phyloP scores from a whole-genome alignment of 1,284 basidiomycete species.

The Cerrena zonata region DNA sequence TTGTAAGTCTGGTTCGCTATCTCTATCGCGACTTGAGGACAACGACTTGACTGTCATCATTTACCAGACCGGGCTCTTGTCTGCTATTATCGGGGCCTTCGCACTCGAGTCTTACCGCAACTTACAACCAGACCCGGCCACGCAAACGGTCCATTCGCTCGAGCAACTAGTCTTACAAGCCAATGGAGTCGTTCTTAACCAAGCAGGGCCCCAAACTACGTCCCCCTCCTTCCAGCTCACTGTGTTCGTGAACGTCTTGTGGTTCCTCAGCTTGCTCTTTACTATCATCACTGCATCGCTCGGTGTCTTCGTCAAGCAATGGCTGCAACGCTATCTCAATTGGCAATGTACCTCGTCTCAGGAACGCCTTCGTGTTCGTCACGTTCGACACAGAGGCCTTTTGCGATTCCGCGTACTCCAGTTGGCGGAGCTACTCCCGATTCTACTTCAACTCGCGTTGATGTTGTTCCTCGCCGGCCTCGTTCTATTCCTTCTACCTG shows the following conservation, averaged over 20 bases:
- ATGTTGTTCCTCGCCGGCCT: constrained; percentile 15
- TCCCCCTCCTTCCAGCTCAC: background rate
- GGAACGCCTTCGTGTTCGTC: constrained; percentile 3
- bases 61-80: too few relatives aligned
- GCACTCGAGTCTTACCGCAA: too few relatives aligned
- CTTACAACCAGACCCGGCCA: too few relatives aligned
- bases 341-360: constrained; percentile 4
- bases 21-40: too few relatives aligned
- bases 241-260: constrained; percentile 11
- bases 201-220: background rate
- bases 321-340: constrained; percentile 13
- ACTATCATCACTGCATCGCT: constrained; percentile 15
- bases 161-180: too few relatives aligned
- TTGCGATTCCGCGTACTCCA: constrained; percentile 11
- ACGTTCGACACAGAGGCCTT: constrained; percentile 7
- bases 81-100: too few relatives aligned
- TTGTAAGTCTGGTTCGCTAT: too few relatives aligned
- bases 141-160: too few relatives aligned
- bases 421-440: constrained; percentile 13
- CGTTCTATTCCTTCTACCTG: constrained; percentile 7
- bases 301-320: constrained; percentile 16
- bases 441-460: constrained; percentile 14
- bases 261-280: constrained; percentile 15
- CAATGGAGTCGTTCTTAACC: too few relatives aligned
- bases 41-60: too few relatives aligned